phyloP scores from a whole-genome alignment of 768 basidiomycete genomes.

The Macrolepiota dolichaula region DNA sequence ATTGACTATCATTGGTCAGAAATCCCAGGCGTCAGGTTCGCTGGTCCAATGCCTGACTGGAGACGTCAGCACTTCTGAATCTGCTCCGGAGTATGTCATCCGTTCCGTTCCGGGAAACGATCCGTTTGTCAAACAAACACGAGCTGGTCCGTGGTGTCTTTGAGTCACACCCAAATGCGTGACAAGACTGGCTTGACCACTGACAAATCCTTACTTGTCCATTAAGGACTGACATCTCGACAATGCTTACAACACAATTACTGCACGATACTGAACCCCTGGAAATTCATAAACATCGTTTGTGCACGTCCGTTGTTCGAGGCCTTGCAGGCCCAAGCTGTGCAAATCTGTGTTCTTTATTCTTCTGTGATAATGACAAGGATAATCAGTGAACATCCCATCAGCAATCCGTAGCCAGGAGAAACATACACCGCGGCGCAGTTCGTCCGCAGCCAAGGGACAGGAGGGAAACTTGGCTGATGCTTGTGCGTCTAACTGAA shows the following conservation, averaged over 20 bases:
- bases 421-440: neutral
- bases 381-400: no score
- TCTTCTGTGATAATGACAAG: no score
- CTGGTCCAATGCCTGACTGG: neutral
- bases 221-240: neutral
- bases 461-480: neutral
- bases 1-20: neutral
- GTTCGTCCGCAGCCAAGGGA: neutral
- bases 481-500: neutral
- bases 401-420: neutral
- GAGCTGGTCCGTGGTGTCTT: neutral
- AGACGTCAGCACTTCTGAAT: neutral
- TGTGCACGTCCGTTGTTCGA: neutral
- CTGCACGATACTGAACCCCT: neutral
- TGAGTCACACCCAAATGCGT: slow-evolving; percentile 1
- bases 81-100: neutral
- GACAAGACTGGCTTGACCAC: slow-evolving; percentile 1
- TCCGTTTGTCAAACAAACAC: slow-evolving; percentile 6
- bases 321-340: no score
- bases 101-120: slow-evolving; percentile 10
- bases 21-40: neutral
- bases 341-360: no score
- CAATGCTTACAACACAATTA: neutral
- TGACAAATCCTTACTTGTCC: neutral
- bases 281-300: neutral